A percentile compares a stretch with the other conserved stretches of the same genome.
Evolutionary conservation across 2,329 filamentous ascomycete genomes (phyloP).

Genomic region (Amesomyces nigricolor): DNA sequence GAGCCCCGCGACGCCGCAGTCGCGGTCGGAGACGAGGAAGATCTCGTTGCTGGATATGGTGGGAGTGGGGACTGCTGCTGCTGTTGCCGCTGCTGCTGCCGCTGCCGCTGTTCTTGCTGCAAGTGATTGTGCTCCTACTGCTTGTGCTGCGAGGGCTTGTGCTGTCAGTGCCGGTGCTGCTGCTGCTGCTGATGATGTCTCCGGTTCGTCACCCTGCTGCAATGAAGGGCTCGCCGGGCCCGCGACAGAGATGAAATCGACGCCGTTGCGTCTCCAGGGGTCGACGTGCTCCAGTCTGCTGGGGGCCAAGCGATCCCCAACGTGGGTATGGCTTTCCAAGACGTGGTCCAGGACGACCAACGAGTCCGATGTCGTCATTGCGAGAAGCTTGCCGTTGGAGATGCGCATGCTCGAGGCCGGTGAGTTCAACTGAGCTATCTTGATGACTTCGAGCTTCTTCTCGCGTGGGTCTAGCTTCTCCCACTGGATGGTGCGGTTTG

Average conservation of each 20-base stretch:
- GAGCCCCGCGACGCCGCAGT: conserved; percentile 43
- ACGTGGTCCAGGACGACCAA: conserved; percentile 49
- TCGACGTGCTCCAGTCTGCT: conserved; percentile 44
- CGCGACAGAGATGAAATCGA: conserved; percentile 44
- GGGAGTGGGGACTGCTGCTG: too few species aligned
- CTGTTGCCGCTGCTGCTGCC: too few species aligned
- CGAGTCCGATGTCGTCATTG: conserved; percentile 50
- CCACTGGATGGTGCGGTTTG: conserved; percentile 50
- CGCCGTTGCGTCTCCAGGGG: conserved; percentile 37
- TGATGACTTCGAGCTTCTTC: conserved; percentile 46
- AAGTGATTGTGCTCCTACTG: too few species aligned
- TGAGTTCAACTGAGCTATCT: conserved; percentile 46
- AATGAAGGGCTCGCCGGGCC: conserved; percentile 17
- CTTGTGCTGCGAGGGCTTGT: too few species aligned
- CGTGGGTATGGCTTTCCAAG: conserved; percentile 27
- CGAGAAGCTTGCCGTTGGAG: conserved; percentile 44
- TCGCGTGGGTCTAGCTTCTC: conserved; percentile 46
- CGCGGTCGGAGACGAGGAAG: conserved; percentile 44
- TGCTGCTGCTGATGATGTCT: too few species aligned
- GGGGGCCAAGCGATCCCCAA: conserved; percentile 14
- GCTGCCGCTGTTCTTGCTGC: too few species aligned
- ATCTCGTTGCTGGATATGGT: conserved; percentile 32
- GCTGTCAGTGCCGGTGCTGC: too few species aligned
- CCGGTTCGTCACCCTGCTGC: too few species aligned
- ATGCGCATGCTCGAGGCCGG: conserved; percentile 46